These are phyloP conservation scores for Spathaspora gorwiae DNA, from an alignment of 805 yeast species.

Conservation along the genomic window DNA sequence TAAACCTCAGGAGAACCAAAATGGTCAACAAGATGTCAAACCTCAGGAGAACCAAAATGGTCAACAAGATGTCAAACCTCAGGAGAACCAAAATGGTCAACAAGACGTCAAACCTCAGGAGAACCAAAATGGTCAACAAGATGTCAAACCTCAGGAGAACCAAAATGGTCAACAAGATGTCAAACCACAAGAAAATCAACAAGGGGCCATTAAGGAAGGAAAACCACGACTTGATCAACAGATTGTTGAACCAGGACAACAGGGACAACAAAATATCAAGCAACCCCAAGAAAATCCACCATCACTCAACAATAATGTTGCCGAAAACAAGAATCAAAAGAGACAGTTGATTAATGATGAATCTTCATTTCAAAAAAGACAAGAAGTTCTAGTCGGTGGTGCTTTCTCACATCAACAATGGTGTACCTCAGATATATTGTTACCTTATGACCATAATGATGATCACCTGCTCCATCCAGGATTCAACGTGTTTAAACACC, in stretches of 20 bases:
- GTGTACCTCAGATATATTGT: constrained; percentile 16
- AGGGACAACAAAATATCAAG: background rate
- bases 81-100: background rate
- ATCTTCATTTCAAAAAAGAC: background rate
- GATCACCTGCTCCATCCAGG: constrained; percentile 28
- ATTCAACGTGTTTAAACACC: constrained; percentile 32
- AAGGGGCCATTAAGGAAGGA: background rate
- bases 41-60: too few relatives aligned
- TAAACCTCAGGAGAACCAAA: background rate
- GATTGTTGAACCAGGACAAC: background rate
- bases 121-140: background rate
- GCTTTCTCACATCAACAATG: background rate
- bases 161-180: background rate
- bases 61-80: background rate
- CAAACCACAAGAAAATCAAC: background rate
- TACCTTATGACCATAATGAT: constrained; percentile 12
- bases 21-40: background rate
- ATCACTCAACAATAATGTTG: background rate
- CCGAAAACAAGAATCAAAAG: background rate
- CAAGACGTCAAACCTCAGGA: background rate
- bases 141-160: background rate
- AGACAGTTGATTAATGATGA: background rate
- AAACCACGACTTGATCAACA: background rate
- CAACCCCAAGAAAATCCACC: background rate
- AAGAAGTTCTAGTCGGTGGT: background rate